Evolutionary conservation across 306 rosid genomes (phyloP), one percentile per base, ranked within the genome.

Genomic region (Cucurbita ficifolia): DNA sequence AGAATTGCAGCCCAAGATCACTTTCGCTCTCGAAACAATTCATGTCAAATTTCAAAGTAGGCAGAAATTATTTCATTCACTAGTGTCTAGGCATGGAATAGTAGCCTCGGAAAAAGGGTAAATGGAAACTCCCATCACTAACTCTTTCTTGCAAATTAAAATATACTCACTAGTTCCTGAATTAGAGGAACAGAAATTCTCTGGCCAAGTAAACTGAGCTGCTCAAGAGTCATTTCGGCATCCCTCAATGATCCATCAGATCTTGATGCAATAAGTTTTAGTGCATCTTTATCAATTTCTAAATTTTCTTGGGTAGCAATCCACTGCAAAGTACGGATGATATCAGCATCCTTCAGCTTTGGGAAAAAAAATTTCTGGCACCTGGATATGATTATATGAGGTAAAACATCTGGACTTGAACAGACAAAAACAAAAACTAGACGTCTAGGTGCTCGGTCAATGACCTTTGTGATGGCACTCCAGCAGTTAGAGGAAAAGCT

Each of bases 181-280:
- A 91, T 96, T 19, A 95, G 90, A 68, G 97, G 91, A 77, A 95
- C 96, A 17, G 96, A 89, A 52, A 95, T 91, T 85, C 83, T 81
- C 82, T 88, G 97, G 62, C 99, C 97, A 76, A 95, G 99, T 83
- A 95, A 89, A 75, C 97, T 95, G 75, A 95, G 88, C 72, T 95
- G 99, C 77, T 95, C 99, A 72, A 95, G 91, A 73, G 96, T 95
- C 99, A 95, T 95, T 83, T 95, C 99, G 51, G 97, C 97, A 81
- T 95, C 99, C 81, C 97, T 88, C 81, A 95, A 78, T 22, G 99
- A 95, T 65, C 99, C 99, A 58, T 91, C 97, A 2, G 99, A 95
- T 79, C 96, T 88, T 75, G 99, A 91, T 48, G 96, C 95, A 52
- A 95, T 95, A 76, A 95, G 97, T 81, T 91, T 95, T 76, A 91